These are phyloP conservation scores for Erysimum pusillum DNA, from an alignment of 441 rosid species.

Conservation along the genomic window DNA sequence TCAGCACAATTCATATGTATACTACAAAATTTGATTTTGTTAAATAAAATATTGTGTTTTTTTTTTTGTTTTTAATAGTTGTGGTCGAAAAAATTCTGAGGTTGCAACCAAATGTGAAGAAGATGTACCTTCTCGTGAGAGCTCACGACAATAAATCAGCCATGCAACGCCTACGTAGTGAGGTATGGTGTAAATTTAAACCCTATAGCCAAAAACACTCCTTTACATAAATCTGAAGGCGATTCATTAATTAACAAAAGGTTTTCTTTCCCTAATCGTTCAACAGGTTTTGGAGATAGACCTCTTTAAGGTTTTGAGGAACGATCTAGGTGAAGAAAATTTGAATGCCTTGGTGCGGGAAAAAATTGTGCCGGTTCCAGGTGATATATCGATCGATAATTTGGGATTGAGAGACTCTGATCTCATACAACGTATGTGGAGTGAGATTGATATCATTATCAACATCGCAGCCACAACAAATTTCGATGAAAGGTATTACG, in stretches of 20 bases:
- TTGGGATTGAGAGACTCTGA: conserved; percentile 64
- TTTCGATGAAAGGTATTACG: conserved; percentile 78
- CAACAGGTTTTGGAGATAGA: conserved; percentile 74
- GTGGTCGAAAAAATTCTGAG: conserved; percentile 67
- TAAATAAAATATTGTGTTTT: not conserved
- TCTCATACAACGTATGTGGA: conserved; percentile 60
- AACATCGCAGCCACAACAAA: conserved; percentile 90
- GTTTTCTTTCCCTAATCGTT: not conserved
- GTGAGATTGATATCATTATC: conserved; percentile 62
- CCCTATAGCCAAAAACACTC: not conserved
- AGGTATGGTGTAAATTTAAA: conserved; percentile 47
- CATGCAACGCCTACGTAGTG: conserved; percentile 51
- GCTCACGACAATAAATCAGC: conserved; percentile 54
- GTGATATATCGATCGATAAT: conserved; percentile 70
- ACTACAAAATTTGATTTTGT: too few relatives aligned
- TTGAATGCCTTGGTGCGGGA: conserved; percentile 59
- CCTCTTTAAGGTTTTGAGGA: conserved; percentile 69
- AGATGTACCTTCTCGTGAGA: conserved; percentile 64
- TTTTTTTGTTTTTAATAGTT: conserved; percentile 50
- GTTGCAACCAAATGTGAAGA: conserved; percentile 72
- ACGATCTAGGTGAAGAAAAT: conserved; percentile 56
- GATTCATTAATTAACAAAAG: not conserved
- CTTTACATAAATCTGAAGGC: not conserved
- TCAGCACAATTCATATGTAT: not conserved
- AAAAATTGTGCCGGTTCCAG: conserved; percentile 66